phyloP scores from a whole-genome alignment of 139 green algal species.

The Haematococcus lacustris region DNA sequence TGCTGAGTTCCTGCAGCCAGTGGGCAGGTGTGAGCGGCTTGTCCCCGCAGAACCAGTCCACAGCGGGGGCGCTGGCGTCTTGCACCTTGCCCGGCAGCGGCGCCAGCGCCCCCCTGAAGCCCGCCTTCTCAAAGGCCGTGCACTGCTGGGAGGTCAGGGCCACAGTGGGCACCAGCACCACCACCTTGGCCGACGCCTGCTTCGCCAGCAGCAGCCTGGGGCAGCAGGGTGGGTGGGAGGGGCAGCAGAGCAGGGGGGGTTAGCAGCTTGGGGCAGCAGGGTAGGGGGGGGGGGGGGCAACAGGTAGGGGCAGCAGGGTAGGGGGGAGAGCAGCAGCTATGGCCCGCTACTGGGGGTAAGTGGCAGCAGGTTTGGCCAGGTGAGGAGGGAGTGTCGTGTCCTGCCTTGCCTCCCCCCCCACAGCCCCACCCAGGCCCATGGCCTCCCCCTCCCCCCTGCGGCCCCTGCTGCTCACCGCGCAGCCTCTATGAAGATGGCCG shows the following conservation, averaged over 20 bases:
- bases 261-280: too few relatives aligned
- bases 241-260: too few relatives aligned
- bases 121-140: conserved; percentile 3
- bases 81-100: background rate
- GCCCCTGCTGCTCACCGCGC: conserved; percentile 14
- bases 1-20: conserved; percentile 9
- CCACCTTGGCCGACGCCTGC: conserved; percentile 4
- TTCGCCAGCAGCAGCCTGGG: conserved; percentile 5
- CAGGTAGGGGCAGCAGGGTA: too few relatives aligned
- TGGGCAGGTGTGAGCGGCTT: background rate
- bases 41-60: conserved; percentile 9
- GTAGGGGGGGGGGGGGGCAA: too few relatives aligned
- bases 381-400: too few relatives aligned
- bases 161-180: conserved; percentile 28
- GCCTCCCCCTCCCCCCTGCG: too few relatives aligned
- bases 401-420: too few relatives aligned
- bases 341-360: too few relatives aligned
- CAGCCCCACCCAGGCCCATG: too few relatives aligned
- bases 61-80: background rate
- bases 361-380: too few relatives aligned
- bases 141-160: conserved; percentile 25
- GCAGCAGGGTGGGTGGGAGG: too few relatives aligned
- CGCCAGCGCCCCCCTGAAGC: background rate
- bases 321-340: too few relatives aligned
- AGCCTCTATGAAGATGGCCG: conserved; percentile 34